A percentile compares a stretch with the other conserved stretches of the same genome.
Conservation (phyloP, 1,139 yeast species). For the Kluyveromyces sp. region DNA sequence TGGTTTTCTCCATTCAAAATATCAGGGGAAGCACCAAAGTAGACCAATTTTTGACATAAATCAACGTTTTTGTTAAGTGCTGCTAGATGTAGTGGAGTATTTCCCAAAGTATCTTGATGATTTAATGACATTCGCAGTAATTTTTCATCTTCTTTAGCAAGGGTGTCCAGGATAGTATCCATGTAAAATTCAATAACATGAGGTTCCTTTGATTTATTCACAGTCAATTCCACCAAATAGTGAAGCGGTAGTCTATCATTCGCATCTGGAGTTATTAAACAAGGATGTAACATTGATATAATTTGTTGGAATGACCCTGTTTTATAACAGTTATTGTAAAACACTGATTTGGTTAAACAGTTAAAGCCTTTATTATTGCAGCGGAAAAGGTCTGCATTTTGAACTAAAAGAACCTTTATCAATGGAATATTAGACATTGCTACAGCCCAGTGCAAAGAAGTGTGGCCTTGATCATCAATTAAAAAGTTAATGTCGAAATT, state of each 20-base stretch:
- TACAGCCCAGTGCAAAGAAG: slow-evolving; percentile 95
- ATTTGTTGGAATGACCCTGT: slow-evolving; percentile 66
- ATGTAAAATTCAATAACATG: slow-evolving; percentile 34
- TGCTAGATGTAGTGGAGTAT: slow-evolving; percentile 62
- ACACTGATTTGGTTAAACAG: slow-evolving; percentile 72
- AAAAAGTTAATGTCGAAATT: slow-evolving; percentile 79
- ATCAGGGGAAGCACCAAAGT: slow-evolving; percentile 27
- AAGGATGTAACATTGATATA: slow-evolving; percentile 60
- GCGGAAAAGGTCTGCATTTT: slow-evolving; percentile 68
- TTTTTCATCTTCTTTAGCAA: slow-evolving; percentile 34
- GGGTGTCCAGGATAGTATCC: slow-evolving; percentile 31
- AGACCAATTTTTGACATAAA: slow-evolving; percentile 25
- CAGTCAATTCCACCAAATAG: slow-evolving; percentile 56
- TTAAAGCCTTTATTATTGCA: slow-evolving; percentile 76
- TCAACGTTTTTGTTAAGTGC: slow-evolving; percentile 28
- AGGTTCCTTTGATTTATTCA: slow-evolving; percentile 42
- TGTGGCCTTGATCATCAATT: slow-evolving; percentile 93
- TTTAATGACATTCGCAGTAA: slow-evolving; percentile 55
- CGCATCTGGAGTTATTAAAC: slow-evolving; percentile 63
- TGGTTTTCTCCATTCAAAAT: slow-evolving; percentile 24
- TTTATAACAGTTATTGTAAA: slow-evolving; percentile 84
- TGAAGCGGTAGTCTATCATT: slow-evolving; percentile 70
- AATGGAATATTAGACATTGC: slow-evolving; percentile 78
- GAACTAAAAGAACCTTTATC: slow-evolving; percentile 56
- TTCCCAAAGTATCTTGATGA: slow-evolving; percentile 63